Base-by-base conservation (phyloP, 805 yeast genomes). In the Monosporozyma solicola region DNA sequence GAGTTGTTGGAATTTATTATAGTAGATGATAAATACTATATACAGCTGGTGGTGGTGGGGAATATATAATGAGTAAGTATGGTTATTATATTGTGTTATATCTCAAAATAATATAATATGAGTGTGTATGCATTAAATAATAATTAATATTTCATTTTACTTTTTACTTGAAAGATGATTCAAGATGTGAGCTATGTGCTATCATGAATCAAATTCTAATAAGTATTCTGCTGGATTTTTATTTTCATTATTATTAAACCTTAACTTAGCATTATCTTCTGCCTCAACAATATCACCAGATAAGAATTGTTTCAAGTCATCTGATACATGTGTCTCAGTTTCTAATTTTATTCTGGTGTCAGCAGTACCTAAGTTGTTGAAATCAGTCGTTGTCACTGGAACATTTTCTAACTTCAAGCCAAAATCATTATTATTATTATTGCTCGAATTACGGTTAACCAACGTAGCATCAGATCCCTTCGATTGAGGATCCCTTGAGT, bases 281-380 rank as follows among this genome's bases (percentile, higher is more conserved):
- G 67, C 68, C 48, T 66, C 71, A 32, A 60, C 59, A 27, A 62
- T 22, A 41, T 62, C 62, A 8, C 70, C 70, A 2, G 69, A 65
- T 39, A 67, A 50, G 47, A 62, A 67, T 51, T 67, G 64, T 41
- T 64, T 60, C 27, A 67, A 53, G 46, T 66, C 69, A 43, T 63
- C 67, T 27, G 57, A 25, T 25, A 48, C 24, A 6, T 35, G 46
- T 24, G 46, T 11, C 10, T 32, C 15, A 15, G 29, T 11, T 8
- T 48, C 37, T 20, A 41, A n/a, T 15, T 49, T 27, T n/a, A 51
- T 22, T 10, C 25, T 37, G 32, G 27, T 24, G 13, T 24, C 46
- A 24, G 27, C 39, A 35, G 39, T 35, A 35, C 39, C 39, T 15
- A 35, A 15, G 15, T 35, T 35, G 7, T 35, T 35, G 15, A 35